These are phyloP conservation scores for Alternaria arborescens DNA, from an alignment of 2,329 filamentous ascomycete species.

Conservation along the genomic window DNA sequence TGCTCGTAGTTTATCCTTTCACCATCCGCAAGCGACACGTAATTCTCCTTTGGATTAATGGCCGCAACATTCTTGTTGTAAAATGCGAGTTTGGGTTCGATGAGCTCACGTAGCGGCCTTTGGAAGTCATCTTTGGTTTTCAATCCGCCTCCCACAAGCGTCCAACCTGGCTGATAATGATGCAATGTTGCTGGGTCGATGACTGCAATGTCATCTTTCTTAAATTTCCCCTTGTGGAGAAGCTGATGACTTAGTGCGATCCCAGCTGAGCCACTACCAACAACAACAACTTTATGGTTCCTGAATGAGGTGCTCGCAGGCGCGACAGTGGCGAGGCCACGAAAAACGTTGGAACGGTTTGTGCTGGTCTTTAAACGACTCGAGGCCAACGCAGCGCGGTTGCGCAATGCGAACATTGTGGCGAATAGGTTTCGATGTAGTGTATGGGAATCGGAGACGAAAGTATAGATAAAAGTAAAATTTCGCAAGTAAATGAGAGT, in stretches of 20 bases:
- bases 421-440: too few relatives aligned
- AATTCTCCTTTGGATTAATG: slow-evolving; percentile 66
- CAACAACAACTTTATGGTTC: slow-evolving; percentile 70
- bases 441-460: too few relatives aligned
- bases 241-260: slow-evolving; percentile 73
- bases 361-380: too few relatives aligned
- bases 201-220: slow-evolving; percentile 68
- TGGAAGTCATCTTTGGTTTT: slow-evolving; percentile 68
- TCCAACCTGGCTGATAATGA: slow-evolving; percentile 76
- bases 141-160: slow-evolving; percentile 71
- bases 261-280: slow-evolving; percentile 73
- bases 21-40: slow-evolving; percentile 63
- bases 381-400: background rate
- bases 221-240: slow-evolving; percentile 65
- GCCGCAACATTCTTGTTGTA: slow-evolving; percentile 62
- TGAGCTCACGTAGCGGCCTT: slow-evolving; percentile 58
- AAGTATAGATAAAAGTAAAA: too few relatives aligned
- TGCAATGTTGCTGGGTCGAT: slow-evolving; percentile 70
- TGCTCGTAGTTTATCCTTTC: slow-evolving; percentile 69
- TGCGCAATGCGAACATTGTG: too few relatives aligned
- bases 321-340: slow-evolving; percentile 32
- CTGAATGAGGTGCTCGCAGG: slow-evolving; percentile 42
- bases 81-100: slow-evolving; percentile 67
- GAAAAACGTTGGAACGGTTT: background rate
- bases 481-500: too few relatives aligned